Evolutionary conservation across 176 grass and related monocot species (phyloP).

Genomic region (Hsuehochloa calcarea): DNA sequence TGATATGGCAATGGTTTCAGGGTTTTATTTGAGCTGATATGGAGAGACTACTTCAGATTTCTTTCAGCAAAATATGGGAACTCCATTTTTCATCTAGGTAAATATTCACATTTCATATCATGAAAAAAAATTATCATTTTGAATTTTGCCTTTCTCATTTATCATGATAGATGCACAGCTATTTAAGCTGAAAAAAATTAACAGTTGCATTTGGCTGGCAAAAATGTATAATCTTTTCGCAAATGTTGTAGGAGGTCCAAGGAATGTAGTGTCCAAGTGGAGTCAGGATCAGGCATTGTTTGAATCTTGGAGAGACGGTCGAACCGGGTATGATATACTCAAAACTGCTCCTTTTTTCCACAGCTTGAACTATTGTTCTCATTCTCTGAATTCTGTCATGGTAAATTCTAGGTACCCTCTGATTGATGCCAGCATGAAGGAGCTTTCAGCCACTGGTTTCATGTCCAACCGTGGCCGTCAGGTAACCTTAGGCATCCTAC

Average conservation of each 20-base stretch:
- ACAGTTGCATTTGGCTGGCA: neutral
- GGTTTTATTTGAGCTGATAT: slow-evolving; percentile 99
- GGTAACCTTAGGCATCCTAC: slow-evolving; percentile 20
- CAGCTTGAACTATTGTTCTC: neutral
- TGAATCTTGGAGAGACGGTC: slow-evolving; percentile 82
- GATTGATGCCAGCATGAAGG: slow-evolving; percentile 96
- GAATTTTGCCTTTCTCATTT: neutral
- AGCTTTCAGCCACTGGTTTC: slow-evolving; percentile 75
- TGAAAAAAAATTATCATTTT: neutral
- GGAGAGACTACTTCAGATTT: slow-evolving; percentile 97
- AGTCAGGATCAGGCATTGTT: slow-evolving; percentile 65
- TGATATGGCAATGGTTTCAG: slow-evolving; percentile 43
- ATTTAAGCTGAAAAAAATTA: neutral
- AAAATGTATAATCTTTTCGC: neutral
- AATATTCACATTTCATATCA: neutral
- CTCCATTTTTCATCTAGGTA: slow-evolving; percentile 91
- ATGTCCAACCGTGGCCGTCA: slow-evolving; percentile 90
- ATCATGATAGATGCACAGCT: neutral
- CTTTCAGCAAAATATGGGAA: slow-evolving; percentile 84
- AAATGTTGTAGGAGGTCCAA: slow-evolving; percentile 66
- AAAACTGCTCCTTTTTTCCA: neutral
- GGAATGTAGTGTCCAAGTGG: slow-evolving; percentile 67
- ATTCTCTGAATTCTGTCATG: neutral
- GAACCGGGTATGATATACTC: slow-evolving; percentile 54
- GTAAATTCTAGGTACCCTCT: slow-evolving; percentile 68